Conservation (phyloP, 768 basidiomycete genomes). For the Gloeopeniophorella convolvens region DNA sequence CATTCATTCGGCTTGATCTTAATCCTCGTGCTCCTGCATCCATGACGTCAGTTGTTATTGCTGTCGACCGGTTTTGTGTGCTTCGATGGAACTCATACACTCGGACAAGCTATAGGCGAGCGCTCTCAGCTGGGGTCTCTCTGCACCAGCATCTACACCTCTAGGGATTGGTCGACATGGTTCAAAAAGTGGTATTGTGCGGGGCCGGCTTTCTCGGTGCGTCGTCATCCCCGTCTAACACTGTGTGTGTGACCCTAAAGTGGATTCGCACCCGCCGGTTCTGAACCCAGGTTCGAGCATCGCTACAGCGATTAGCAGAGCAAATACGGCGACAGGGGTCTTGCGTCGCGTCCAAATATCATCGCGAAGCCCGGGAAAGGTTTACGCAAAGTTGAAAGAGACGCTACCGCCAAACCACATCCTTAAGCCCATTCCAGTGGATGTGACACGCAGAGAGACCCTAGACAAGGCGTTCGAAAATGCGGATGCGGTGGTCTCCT, state of each 20-base stretch:
- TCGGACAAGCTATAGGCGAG: no score
- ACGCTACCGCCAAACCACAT: slow-evolving; percentile 30
- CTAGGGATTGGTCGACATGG: slow-evolving; percentile 5
- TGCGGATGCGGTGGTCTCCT: slow-evolving; percentile 55
- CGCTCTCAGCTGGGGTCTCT: no score
- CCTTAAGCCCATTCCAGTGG: slow-evolving; percentile 39
- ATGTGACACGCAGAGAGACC: slow-evolving; percentile 49
- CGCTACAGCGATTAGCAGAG: slow-evolving; percentile 41
- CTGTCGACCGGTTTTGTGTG: no score
- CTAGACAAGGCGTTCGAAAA: slow-evolving; percentile 44
- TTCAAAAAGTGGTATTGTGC: slow-evolving; percentile 33
- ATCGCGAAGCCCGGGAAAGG: slow-evolving; percentile 48
- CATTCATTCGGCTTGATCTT: no score
- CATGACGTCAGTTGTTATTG: no score
- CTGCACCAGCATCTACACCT: no score
- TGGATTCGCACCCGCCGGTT: no score
- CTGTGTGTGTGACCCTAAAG: no score
- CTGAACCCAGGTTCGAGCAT: slow-evolving; percentile 47
- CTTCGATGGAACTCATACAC: no score
- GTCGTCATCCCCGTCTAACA: slow-evolving; percentile 13
- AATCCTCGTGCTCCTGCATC: no score
- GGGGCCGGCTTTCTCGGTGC: slow-evolving; percentile 56
- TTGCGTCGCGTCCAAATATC: slow-evolving; percentile 47
- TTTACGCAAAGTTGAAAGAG: slow-evolving; percentile 31
- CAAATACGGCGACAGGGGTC: slow-evolving; percentile 23